These are phyloP conservation scores for Picocystis salinarum DNA, from an alignment of 139 green algal genomes.

Conservation along the genomic window DNA sequence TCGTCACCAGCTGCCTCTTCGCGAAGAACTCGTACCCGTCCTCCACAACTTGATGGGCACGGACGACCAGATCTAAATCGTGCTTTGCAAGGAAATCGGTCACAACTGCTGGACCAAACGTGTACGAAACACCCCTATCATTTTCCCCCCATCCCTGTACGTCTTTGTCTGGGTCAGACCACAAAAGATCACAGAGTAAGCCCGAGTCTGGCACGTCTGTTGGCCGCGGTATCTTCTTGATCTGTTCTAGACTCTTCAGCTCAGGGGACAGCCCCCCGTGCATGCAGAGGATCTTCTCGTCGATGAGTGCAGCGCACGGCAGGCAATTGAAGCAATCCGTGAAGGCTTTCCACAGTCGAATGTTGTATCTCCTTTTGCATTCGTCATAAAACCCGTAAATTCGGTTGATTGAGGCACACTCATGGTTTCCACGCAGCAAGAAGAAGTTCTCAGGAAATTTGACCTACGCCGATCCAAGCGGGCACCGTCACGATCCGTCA, in stretches of 20 bases:
- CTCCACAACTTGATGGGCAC: constrained; percentile 92
- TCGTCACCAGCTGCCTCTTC: constrained; percentile 93
- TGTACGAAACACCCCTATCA: constrained; percentile 96
- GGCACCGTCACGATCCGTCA: too few relatives aligned
- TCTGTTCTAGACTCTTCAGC: constrained; percentile 93
- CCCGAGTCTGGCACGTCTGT: constrained; percentile 94
- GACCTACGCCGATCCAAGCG: constrained; percentile 52
- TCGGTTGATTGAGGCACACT: constrained; percentile 94
- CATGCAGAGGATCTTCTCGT: constrained; percentile 99
- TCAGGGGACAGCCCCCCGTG: constrained; percentile 95
- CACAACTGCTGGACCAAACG: constrained; percentile 87
- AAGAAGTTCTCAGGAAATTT: constrained; percentile 99
- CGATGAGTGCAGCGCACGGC: constrained; percentile 86
- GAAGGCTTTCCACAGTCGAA: constrained; percentile 96
- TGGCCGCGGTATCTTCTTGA: constrained; percentile 85
- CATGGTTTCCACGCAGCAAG: constrained; percentile 88
- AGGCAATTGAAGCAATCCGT: constrained; percentile 99
- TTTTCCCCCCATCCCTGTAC: constrained; percentile 95
- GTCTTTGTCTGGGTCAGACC: constrained; percentile 98
- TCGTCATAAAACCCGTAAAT: constrained; percentile 99
- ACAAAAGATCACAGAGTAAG: constrained; percentile 96
- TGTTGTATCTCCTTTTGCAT: constrained; percentile 98
- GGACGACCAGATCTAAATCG: constrained; percentile 90
- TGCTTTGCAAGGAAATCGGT: constrained; percentile 90
- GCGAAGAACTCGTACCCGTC: constrained; percentile 99